These are phyloP conservation scores for Spergularia bocconei DNA, from an alignment of 148 eudicot genomes.

Conservation along the genomic window DNA sequence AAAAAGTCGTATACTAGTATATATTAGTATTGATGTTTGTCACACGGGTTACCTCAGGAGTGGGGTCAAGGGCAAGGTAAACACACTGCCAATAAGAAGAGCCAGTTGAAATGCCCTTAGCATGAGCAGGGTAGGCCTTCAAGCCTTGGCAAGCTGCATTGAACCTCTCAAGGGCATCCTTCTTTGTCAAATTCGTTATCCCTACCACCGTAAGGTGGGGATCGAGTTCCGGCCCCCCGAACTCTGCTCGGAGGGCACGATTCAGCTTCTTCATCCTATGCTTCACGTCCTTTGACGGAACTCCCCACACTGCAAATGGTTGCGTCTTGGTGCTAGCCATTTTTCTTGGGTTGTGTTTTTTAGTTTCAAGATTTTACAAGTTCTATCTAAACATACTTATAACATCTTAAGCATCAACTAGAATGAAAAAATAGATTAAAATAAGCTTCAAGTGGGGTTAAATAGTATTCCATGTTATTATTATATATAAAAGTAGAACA, in stretches of 20 bases:
- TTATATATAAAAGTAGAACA: too few relatives aligned
- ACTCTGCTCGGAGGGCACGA: slow-evolving; percentile 61
- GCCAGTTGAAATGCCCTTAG: slow-evolving; percentile 54
- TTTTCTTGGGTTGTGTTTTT: neutral
- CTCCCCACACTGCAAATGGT: slow-evolving; percentile 57
- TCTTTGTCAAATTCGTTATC: slow-evolving; percentile 51
- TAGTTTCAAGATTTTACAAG: too few relatives aligned
- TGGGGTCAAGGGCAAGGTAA: slow-evolving; percentile 52
- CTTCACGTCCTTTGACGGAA: slow-evolving; percentile 53
- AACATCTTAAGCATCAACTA: too few relatives aligned
- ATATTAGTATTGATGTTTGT: too few relatives aligned
- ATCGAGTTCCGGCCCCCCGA: slow-evolving; percentile 68
- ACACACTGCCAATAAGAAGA: slow-evolving; percentile 79
- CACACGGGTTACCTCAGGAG: slow-evolving; percentile 44
- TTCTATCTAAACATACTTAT: too few relatives aligned
- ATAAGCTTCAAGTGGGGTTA: too few relatives aligned
- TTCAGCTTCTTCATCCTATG: slow-evolving; percentile 59
- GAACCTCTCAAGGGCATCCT: slow-evolving; percentile 57
- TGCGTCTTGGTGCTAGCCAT: slow-evolving; percentile 8
- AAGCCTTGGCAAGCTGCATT: slow-evolving; percentile 54
- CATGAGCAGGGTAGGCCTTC: slow-evolving; percentile 55
- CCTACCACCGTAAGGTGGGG: slow-evolving; percentile 90
- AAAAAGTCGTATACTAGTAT: too few relatives aligned
- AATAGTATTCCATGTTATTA: too few relatives aligned
- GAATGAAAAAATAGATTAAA: too few relatives aligned